Percentiles rank a stretch among this genome's conserved stretches.
Conservation (phyloP, 2,329 filamentous ascomycete species). For the Chaetomium strumarium region DNA sequence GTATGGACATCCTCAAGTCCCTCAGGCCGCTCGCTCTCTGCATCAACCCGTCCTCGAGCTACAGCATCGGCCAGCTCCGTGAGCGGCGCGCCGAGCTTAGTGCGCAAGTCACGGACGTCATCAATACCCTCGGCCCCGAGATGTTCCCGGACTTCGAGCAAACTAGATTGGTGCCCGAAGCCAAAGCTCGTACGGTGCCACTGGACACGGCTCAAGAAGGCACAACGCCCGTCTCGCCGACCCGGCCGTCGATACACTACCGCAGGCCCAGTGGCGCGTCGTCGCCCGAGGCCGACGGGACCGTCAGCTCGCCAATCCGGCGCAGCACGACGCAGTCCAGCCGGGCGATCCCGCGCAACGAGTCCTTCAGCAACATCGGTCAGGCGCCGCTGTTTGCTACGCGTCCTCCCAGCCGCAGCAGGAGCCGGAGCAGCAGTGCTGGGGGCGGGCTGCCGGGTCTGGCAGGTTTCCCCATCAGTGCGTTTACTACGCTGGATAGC, state of each 20-base stretch:
- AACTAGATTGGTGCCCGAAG: conserved; percentile 59
- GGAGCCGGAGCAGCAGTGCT: conserved; percentile 65
- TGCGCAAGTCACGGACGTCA: conserved; percentile 77
- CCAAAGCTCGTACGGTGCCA: conserved; percentile 23
- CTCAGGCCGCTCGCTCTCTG: conserved; percentile 81
- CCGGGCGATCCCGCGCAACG: conserved; percentile 67
- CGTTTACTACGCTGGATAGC: conserved; percentile 62
- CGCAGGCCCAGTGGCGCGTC: conserved; percentile 48
- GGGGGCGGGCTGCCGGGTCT: conserved; percentile 44
- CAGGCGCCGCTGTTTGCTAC: conserved; percentile 87
- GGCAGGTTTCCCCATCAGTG: conserved; percentile 59
- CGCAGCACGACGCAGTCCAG: conserved; percentile 50
- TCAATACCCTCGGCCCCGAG: conserved; percentile 92
- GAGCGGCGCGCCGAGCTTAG: conserved; percentile 67
- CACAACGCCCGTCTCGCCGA: conserved; percentile 18
- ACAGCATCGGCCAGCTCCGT: conserved; percentile 74
- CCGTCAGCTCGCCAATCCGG: conserved; percentile 37
- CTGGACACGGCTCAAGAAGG: conserved; percentile 18
- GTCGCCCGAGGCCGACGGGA: conserved; percentile 27
- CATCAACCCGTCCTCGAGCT: conserved; percentile 76
- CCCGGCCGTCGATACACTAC: conserved; percentile 23
- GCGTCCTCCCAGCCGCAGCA: conserved; percentile 70
- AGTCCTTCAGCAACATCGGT: conserved; percentile 87
- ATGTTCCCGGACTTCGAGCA: conserved; percentile 95
- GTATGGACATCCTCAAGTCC: conserved; percentile 97